Evolutionary conservation across 768 basidiomycete genomes (phyloP).

Genomic region (Tulasnella sp.): DNA sequence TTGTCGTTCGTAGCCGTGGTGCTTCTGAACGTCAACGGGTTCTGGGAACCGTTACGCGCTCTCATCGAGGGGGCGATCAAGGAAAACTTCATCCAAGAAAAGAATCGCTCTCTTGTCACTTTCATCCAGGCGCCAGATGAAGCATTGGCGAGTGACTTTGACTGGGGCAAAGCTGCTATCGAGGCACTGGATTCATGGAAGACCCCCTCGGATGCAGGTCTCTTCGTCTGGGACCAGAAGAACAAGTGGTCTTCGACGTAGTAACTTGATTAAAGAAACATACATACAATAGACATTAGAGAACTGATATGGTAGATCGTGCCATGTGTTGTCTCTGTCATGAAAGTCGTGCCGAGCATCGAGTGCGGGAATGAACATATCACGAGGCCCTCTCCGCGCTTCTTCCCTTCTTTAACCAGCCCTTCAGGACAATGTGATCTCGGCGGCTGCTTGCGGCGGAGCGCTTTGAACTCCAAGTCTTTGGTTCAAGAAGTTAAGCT

Average conservation of each 20-base stretch:
- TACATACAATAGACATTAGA: not conserved
- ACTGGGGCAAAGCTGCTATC: constrained; percentile 75
- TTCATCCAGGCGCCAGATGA: constrained; percentile 67
- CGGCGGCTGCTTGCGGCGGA: not conserved
- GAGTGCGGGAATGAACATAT: too few species aligned
- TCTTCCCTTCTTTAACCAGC: not conserved
- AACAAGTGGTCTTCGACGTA: not conserved
- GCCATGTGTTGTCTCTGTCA: not conserved
- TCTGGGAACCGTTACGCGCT: constrained; percentile 76
- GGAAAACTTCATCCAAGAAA: constrained; percentile 68
- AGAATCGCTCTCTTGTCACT: constrained; percentile 58
- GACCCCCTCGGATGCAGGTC: constrained; percentile 32
- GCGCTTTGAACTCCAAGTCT: constrained; percentile 33
- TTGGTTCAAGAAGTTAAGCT: constrained; percentile 56
- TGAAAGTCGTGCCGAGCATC: not conserved
- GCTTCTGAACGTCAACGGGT: constrained; percentile 78
- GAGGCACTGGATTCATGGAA: constrained; percentile 62
- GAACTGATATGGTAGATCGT: not conserved
- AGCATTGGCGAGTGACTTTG: constrained; percentile 54
- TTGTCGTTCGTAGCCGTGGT: constrained; percentile 59
- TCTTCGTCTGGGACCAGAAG: constrained; percentile 25
- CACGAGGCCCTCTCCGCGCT: not conserved
- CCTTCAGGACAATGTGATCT: not conserved
- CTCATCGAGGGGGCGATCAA: constrained; percentile 65
- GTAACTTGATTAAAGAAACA: not conserved